phyloP scores from a whole-genome alignment of 306 rosid genomes.

The Geum urbanum region DNA sequence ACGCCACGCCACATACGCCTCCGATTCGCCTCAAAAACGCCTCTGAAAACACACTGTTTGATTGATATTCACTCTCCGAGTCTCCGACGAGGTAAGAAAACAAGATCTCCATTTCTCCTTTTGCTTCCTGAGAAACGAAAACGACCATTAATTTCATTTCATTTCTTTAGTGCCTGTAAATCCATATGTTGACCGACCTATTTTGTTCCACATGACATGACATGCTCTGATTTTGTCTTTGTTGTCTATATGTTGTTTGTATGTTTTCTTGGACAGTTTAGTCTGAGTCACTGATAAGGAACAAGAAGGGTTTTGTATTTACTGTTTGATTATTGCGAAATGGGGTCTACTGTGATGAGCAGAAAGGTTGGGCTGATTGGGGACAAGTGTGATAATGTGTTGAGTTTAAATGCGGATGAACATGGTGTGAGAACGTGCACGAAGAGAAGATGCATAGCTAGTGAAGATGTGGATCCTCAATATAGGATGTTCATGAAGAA shows the following conservation, averaged over 20 bases:
- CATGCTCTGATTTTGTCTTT: not conserved
- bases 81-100: not conserved
- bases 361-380: not conserved
- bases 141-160: not conserved
- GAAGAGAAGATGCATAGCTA: not conserved
- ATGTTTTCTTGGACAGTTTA: not conserved
- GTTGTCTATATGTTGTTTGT: not conserved
- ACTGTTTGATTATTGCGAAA: not conserved
- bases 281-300: not conserved
- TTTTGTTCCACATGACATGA: no score
- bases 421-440: slow-evolving; percentile 6
- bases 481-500: slow-evolving; percentile 32
- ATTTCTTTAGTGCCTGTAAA: not conserved
- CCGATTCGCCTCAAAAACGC: no score
- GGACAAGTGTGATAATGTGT: not conserved
- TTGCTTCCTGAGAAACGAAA: not conserved
- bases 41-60: no score
- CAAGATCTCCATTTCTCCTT: not conserved
- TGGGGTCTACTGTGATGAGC: not conserved
- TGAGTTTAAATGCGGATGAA: not conserved
- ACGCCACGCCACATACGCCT: no score
- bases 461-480: slow-evolving; percentile 26
- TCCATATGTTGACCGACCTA: not conserved
- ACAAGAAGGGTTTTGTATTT: not conserved
- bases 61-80: no score